phyloP scores from a whole-genome alignment of 805 yeast species.

The Alloascoidea africana region DNA sequence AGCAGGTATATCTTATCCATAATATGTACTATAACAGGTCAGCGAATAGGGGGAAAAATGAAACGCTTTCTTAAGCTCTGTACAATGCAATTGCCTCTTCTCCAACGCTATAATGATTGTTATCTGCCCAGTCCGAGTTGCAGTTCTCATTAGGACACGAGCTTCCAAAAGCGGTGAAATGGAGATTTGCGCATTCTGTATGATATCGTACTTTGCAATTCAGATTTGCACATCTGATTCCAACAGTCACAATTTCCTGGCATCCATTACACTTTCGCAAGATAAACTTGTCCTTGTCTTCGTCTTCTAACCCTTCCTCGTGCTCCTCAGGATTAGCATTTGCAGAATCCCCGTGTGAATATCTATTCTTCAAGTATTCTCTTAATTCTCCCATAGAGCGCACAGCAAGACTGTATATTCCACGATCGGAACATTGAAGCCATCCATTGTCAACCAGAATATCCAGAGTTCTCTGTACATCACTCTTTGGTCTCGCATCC shows the following conservation, averaged over 20 bases:
- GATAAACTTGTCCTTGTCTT: conserved; percentile 10
- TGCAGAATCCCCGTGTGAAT: conserved; percentile 20
- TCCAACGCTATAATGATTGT: conserved; percentile 9
- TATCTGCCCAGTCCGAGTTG: conserved; percentile 9
- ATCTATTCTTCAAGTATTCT: conserved; percentile 24
- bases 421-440: conserved; percentile 22
- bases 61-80: not conserved
- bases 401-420: conserved; percentile 21
- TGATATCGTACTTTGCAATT: conserved; percentile 30
- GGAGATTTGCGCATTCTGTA: conserved; percentile 24
- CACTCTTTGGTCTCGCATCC: not conserved
- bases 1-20: not conserved
- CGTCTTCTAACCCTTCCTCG: conserved; percentile 18
- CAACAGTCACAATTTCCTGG: conserved; percentile 35
- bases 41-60: no score
- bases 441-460: conserved; percentile 32
- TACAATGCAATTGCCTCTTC: conserved; percentile 3
- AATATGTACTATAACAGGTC: not conserved
- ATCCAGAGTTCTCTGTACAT: conserved; percentile 2
- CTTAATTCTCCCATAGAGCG: conserved; percentile 32
- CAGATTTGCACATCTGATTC: conserved; percentile 23
- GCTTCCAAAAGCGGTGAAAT: conserved; percentile 10
- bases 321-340: no score
- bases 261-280: conserved; percentile 34
- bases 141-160: conserved; percentile 20